Evolutionary conservation across 2,329 filamentous ascomycete genomes (phyloP).

Genomic region (Penicillium sp.): DNA sequence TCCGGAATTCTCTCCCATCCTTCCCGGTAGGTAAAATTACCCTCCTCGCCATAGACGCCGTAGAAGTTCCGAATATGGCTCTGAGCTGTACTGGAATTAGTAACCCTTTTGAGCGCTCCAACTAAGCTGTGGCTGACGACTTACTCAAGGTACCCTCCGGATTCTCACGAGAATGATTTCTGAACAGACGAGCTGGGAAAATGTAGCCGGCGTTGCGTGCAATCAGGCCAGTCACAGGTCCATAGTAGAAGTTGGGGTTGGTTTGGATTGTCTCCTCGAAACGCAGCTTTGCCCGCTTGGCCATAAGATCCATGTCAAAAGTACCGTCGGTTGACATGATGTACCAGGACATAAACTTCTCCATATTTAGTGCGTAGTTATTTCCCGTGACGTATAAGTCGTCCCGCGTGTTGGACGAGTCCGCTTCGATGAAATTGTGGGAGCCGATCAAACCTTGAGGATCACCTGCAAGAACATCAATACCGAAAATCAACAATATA

Average conservation of each 20-base stretch:
- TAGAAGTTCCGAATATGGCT: constrained; percentile 51
- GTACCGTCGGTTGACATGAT: constrained; percentile 42
- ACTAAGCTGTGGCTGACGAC: constrained; percentile 8
- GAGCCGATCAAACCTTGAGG: constrained; percentile 53
- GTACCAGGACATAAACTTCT: constrained; percentile 54
- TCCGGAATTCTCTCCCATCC: constrained; percentile 56
- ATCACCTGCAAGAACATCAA: constrained; percentile 29
- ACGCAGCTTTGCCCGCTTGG: constrained; percentile 46
- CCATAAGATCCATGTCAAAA: constrained; percentile 47
- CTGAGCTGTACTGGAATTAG: constrained; percentile 34
- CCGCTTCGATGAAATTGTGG: constrained; percentile 59
- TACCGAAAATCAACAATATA: not conserved
- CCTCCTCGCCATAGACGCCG: constrained; percentile 47
- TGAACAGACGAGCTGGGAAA: constrained; percentile 47
- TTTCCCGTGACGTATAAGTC: constrained; percentile 57
- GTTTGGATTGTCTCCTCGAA: constrained; percentile 51
- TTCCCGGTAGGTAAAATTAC: constrained; percentile 45
- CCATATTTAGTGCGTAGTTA: constrained; percentile 54
- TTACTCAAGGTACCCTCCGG: constrained; percentile 42
- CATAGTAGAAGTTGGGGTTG: constrained; percentile 59
- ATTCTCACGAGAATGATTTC: constrained; percentile 48
- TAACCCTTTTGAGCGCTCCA: not conserved
- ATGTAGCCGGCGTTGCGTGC: constrained; percentile 52
- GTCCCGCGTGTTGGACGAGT: constrained; percentile 55
- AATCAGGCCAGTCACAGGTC: constrained; percentile 54